Conservation (phyloP, 1,284 basidiomycete genomes). For the Cerrena zonata region DNA sequence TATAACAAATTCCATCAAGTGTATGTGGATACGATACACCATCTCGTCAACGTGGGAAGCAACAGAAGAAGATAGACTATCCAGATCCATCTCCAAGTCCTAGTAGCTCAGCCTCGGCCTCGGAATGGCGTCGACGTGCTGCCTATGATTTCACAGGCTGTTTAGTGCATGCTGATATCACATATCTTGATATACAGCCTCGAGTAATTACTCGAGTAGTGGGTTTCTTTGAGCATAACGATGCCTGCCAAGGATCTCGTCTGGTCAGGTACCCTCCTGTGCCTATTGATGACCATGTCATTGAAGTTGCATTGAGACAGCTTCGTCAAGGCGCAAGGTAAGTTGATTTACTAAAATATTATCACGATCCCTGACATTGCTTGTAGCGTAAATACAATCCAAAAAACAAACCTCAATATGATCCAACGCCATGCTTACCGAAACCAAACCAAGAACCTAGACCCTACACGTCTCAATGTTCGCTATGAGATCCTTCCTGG, state of each 20-base stretch:
- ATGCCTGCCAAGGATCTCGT: constrained; percentile 2
- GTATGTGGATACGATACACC: constrained; percentile 10
- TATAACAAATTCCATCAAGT: background rate
- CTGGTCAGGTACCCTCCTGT: constrained; percentile 2
- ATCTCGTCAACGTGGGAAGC: constrained; percentile 7
- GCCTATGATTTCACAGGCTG: constrained; percentile 12
- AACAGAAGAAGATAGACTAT: background rate
- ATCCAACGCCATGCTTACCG: background rate
- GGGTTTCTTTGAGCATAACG: constrained; percentile 11
- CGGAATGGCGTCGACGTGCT: constrained; percentile 4
- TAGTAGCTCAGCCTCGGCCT: too few relatives aligned
- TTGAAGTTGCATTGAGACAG: constrained; percentile 4
- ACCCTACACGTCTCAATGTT: too few relatives aligned
- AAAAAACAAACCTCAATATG: constrained; percentile 4
- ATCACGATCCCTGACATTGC: too few relatives aligned
- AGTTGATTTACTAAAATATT: too few relatives aligned
- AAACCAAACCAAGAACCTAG: background rate
- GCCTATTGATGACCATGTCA: constrained; percentile 11
- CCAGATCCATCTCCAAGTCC: too few relatives aligned
- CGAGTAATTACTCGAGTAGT: constrained; percentile 4
- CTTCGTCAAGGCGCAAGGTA: constrained; percentile 2
- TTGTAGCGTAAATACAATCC: background rate
- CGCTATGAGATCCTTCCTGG: constrained; percentile 11
- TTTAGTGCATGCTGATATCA: constrained; percentile 10
- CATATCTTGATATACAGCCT: background rate